These are phyloP conservation scores for Pleurotus giganteus DNA, from an alignment of 768 basidiomycete species.

Conservation along the genomic window DNA sequence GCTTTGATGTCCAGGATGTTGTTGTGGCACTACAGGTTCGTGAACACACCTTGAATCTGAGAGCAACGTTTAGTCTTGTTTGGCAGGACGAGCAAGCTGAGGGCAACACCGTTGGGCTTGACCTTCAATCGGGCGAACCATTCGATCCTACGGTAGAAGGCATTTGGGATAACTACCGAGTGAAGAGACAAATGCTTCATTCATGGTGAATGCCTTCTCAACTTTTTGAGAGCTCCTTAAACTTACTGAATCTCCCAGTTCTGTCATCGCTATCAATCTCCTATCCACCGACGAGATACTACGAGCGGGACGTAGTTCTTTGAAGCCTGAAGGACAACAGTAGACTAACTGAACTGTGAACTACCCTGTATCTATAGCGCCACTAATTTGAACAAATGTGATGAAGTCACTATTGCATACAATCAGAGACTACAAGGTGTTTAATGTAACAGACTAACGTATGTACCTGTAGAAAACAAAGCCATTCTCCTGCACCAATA, in stretches of 20 bases:
- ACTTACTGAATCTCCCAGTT: slow-evolving; percentile 43
- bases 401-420: slow-evolving; percentile 11
- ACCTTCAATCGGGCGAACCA: slow-evolving; percentile 91
- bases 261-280: slow-evolving; percentile 93
- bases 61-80: neutral
- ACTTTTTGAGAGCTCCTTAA: slow-evolving; percentile 14
- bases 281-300: slow-evolving; percentile 96
- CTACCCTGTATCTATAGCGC: neutral
- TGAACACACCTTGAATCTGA: slow-evolving; percentile 8
- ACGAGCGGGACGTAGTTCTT: slow-evolving; percentile 81
- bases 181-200: slow-evolving; percentile 98
- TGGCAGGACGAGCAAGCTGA: slow-evolving; percentile 88
- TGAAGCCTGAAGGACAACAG: slow-evolving; percentile 71
- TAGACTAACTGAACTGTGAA: slow-evolving; percentile 5
- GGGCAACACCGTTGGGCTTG: slow-evolving; percentile 89
- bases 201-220: slow-evolving; percentile 60
- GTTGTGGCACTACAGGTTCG: slow-evolving; percentile 86
- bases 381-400: neutral
- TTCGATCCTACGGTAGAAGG: slow-evolving; percentile 95
- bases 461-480: neutral
- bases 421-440: slow-evolving; percentile 3
- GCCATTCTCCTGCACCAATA: slow-evolving; percentile 6
- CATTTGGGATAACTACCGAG: slow-evolving; percentile 98
- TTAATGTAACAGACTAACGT: slow-evolving; percentile 1
- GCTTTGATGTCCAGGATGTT: slow-evolving; percentile 94